Conservation (phyloP, 2,329 filamentous ascomycete species). For the Cadophora sp. region DNA sequence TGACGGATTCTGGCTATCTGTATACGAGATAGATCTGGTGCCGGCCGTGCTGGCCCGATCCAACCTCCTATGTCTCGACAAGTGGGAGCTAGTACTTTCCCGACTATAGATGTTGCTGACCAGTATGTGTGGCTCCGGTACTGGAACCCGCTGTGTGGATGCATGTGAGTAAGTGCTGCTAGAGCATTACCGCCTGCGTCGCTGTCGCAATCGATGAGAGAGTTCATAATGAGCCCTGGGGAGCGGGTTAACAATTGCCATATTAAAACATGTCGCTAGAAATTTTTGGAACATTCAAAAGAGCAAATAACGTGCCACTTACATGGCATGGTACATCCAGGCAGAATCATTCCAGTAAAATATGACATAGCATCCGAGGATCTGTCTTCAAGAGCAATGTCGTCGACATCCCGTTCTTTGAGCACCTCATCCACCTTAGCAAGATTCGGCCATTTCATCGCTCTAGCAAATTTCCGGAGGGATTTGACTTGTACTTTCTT, state of each 20-base stretch:
- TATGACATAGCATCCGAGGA: constrained; percentile 79
- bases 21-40: constrained; percentile 68
- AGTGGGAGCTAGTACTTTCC: constrained; percentile 76
- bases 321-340: constrained; percentile 71
- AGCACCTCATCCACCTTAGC: constrained; percentile 67
- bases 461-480: constrained; percentile 70
- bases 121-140: constrained; percentile 82
- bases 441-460: constrained; percentile 81
- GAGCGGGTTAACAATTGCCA: not conserved
- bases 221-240: constrained; percentile 73
- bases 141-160: constrained; percentile 76
- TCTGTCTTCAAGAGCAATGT: constrained; percentile 63
- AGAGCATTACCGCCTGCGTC: constrained; percentile 69
- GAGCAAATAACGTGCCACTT: not conserved
- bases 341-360: constrained; percentile 76
- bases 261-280: not conserved
- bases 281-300: not conserved
- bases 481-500: constrained; percentile 73
- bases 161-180: constrained; percentile 70
- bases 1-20: constrained; percentile 75
- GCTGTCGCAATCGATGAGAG: constrained; percentile 76
- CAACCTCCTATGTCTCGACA: constrained; percentile 75
- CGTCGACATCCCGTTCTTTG: constrained; percentile 57
- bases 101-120: constrained; percentile 74
- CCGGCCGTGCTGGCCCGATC: constrained; percentile 75